Base-by-base conservation (phyloP, 2,329 filamentous ascomycete genomes). In the Neonectria magnoliae region DNA sequence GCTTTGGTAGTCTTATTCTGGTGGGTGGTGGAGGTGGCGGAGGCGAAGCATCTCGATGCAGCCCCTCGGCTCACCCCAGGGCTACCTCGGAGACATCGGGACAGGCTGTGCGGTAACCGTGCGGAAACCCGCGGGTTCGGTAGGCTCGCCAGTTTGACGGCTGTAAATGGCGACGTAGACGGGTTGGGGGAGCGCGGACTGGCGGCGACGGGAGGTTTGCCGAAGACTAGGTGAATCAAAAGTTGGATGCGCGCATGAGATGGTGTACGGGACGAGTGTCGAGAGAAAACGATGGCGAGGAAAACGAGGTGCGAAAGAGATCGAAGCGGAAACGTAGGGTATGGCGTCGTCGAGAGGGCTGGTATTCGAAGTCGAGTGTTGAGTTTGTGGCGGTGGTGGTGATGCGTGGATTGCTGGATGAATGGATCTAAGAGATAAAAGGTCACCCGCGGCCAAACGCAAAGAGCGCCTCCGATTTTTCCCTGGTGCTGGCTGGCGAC, bases 91-190 rank as follows among this genome's bases (percentile, higher is more conserved):
- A 69, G 73, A 71, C 84, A 85, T 84, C 55, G 61, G 61, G 75
- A 65, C 48, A 66, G 65, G 18, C 61, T 77, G 66, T 73, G 73
- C 59, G 77, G 73, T 81, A 81, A 81, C 76, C 79, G 78, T 76
- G 81, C 79, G 75, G 78, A 76, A 72, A 80, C 76, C 79, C 83
- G 81, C 77, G 78, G 76, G 71, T 79, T 77, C 70, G 78, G 79
- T 62, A 76, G 61, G 66, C 69, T 69, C 69, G 78, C 78, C 79
- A 80, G 71, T 65, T 76, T 79, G 73, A 67, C 65, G 72, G 64
- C 50, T 66, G 67, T 68, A 45, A 44, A 52, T 33, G 44, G 33
- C 11, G n/a, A 38, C 18, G 36, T 27, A 42, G 16, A 38, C 13
- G 33, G 33, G 13, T 36, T 58, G 42, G 44, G 31, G 50, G 50